A percentile compares a stretch with the other conserved stretches of the same genome.
These are phyloP conservation scores for Chlorencoelia australis DNA, from an alignment of 2,329 filamentous ascomycete species.

Conservation along the genomic window DNA sequence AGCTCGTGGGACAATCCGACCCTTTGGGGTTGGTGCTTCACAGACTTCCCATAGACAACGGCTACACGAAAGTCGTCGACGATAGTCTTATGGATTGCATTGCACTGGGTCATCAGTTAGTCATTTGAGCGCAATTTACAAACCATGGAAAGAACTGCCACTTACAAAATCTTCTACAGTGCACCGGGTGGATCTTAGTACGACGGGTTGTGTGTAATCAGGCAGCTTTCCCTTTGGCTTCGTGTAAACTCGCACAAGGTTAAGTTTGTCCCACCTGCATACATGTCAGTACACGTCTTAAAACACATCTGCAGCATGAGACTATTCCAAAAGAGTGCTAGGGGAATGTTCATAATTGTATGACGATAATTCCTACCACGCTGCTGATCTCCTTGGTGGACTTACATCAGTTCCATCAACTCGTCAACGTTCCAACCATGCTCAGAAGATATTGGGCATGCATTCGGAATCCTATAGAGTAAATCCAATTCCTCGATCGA, in stretches of 20 bases:
- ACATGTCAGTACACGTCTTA: slow-evolving; percentile 17
- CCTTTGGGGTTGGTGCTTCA: slow-evolving; percentile 96
- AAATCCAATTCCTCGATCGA: slow-evolving; percentile 96
- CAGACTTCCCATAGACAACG: slow-evolving; percentile 93
- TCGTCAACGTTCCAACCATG: slow-evolving; percentile 98
- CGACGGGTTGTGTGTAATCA: slow-evolving; percentile 86
- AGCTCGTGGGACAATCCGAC: slow-evolving; percentile 87
- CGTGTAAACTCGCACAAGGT: slow-evolving; percentile 85
- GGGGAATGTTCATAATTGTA: too few species aligned
- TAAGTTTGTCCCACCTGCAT: slow-evolving; percentile 79
- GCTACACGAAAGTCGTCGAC: slow-evolving; percentile 91
- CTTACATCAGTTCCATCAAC: slow-evolving; percentile 82
- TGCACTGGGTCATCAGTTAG: slow-evolving; percentile 55
- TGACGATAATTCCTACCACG: too few species aligned
- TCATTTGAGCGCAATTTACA: slow-evolving; percentile 1
- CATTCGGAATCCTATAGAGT: slow-evolving; percentile 92
- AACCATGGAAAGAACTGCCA: slow-evolving; percentile 21
- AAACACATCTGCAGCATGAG: too few species aligned
- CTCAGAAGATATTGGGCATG: slow-evolving; percentile 94
- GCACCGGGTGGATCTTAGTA: slow-evolving; percentile 70
- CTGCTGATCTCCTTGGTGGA: too few species aligned
- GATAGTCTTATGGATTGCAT: slow-evolving; percentile 93
- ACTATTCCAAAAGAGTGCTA: too few species aligned
- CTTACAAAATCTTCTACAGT: slow-evolving; percentile 96
- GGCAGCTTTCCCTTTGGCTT: slow-evolving; percentile 94